Base-by-base conservation (phyloP, 2,329 filamentous ascomycete genomes). In the Hymenoscyphus repandus region DNA sequence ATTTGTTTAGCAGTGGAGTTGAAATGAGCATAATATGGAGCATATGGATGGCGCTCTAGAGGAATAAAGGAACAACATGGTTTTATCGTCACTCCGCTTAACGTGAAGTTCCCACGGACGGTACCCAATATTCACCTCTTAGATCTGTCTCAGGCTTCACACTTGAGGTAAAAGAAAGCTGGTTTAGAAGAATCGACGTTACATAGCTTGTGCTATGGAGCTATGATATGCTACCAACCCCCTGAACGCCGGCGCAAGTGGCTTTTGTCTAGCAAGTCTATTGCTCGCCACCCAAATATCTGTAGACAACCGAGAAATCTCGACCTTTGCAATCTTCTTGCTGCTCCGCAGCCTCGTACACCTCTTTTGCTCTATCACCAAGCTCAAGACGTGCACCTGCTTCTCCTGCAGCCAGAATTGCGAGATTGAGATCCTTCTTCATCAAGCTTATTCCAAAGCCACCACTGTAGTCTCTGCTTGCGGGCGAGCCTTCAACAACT, bases 271-370 rank as follows among this genome's bases (percentile, higher is more conserved):
- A 37, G 5, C 33, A 17, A 18, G 20, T 47, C 32, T 45, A 48
- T 45, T 41, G 20, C 20, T 49, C 15, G 4, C 58, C 54, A 36
- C 76, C 78, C 38, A 90, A 62, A 71, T 85, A 88, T 61, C 84
- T 76, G 67, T 91, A 93, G 7, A 93, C 82, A 6, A 92, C 86
- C 0, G 86, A 90, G 68, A 93, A 93, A 65, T 93, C 88, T 52
- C 84, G 79, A 1, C 86, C 85, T 56, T 79, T 78, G 64, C 80
- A 86, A 41, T 67, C 63, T 49, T 88, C 79, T 44, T 75, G 72
- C 58, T 76, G 69, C 64, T 85, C 82, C 0, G 85, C 83, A 27
- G 73, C 72, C 56, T 83, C 80, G 62, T 93, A 93, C 6, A 92
- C 79, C 43, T 78, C 73, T 34, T 72, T 75, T 1, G 86, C 86